Percentiles rank a stretch among this genome's conserved stretches.
Evolutionary conservation across 192 early-diverging fungal species (phyloP).

Genomic region (Coemansia sp.): DNA sequence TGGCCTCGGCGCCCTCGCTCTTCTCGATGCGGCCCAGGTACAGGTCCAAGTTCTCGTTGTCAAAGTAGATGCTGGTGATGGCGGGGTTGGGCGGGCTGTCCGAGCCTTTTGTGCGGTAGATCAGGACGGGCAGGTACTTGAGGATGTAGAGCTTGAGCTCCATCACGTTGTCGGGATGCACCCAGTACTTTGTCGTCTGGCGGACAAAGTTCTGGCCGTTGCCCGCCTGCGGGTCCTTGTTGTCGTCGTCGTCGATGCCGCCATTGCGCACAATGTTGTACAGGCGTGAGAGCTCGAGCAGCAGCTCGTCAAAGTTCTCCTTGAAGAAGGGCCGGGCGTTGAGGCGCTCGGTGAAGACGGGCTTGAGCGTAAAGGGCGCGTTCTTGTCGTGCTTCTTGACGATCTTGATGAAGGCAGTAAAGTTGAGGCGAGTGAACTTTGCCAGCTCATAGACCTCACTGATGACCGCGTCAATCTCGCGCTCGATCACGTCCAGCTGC

Average conservation of each 20-base stretch:
- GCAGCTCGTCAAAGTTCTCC: constrained; percentile 77
- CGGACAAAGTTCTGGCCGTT: constrained; percentile 68
- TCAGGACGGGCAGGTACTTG: constrained; percentile 83
- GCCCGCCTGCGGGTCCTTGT: constrained; percentile 42
- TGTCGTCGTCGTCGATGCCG: constrained; percentile 52
- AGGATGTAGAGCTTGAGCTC: constrained; percentile 89
- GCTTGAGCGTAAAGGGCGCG: constrained; percentile 72
- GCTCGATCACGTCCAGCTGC: constrained; percentile 54
- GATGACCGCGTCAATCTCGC: constrained; percentile 65
- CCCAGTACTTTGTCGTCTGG: constrained; percentile 91
- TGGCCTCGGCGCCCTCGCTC: constrained; percentile 80
- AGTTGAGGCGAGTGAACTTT: constrained; percentile 72
- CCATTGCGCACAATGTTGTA: constrained; percentile 72
- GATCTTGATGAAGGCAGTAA: constrained; percentile 83
- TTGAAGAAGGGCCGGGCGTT: constrained; percentile 80
- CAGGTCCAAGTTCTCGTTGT: constrained; percentile 82
- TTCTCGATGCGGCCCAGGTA: constrained; percentile 84
- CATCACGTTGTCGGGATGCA: constrained; percentile 90
- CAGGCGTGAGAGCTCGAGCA: constrained; percentile 78
- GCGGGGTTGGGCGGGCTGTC: constrained; percentile 72
- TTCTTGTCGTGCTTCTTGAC: constrained; percentile 99
- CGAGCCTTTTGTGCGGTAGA: constrained; percentile 74
- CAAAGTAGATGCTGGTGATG: constrained; percentile 90
- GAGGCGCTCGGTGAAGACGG: constrained; percentile 73
- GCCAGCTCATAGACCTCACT: constrained; percentile 73